Base-by-base conservation (phyloP, 2,329 filamentous ascomycete species). In the Ceratocystis smalleyi region DNA sequence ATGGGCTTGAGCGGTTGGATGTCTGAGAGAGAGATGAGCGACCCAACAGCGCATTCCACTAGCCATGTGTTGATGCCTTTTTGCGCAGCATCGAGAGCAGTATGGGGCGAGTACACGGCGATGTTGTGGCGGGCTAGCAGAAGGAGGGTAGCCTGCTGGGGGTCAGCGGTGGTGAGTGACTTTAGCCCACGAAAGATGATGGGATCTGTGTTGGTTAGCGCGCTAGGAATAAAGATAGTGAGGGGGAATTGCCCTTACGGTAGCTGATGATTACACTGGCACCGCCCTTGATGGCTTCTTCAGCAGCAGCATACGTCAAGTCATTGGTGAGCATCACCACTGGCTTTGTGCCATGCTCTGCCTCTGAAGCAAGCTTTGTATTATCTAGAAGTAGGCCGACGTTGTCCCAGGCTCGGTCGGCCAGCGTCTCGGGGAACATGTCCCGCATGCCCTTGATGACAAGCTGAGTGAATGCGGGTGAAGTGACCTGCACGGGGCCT, bases 121-220 rank as follows among this genome's bases (percentile, higher is more conserved):
- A 99, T 90, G 43, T 92, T 91, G 73, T 88, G 84, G 68, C 89
- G 87, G 59, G 87, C 88, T 12, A 99, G 81, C 55, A 86, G 83
- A 3, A 99, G 80, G 40, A 99, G 82, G 5, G 89, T 89, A 54
- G 85, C 82, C 73, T 99, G 94, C 74, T 97, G 94, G 8, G 89
- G 82, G 72, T 99, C 88, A 67, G 81, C 81, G 59, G 91, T 82
- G 43, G 89, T 95, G 72, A 99, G 78, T 68, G 89, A 87, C 76
- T 96, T 99, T 69, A 99, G 80, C 63, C 88, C 88, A 60, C 88
- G 85, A 79, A 99, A 99, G 72, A 99, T 97, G 73, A 97, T 94
- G 24, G 94, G 94, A 75, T 99, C 89, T 95, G 69, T 67, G 63
- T 7, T 32, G 35, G 24, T 68, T 43, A 67, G 65, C 22, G 22